These are phyloP conservation scores for Tephrocybe sp. DNA, from an alignment of 768 basidiomycete species.

Conservation along the genomic window DNA sequence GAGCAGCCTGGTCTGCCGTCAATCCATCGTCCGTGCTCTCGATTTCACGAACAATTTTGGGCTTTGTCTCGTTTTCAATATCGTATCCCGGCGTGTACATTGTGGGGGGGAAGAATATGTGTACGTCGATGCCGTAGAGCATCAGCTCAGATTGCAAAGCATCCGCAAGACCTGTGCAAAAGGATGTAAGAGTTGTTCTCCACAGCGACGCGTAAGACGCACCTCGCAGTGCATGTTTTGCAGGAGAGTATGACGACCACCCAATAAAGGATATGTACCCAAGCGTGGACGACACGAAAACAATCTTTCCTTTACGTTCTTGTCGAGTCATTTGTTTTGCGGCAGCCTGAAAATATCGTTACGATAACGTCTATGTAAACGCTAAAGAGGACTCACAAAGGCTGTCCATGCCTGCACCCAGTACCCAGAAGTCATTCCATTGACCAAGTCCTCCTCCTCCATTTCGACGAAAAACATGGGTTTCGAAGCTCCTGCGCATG, in stretches of 20 bases:
- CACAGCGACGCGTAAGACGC: neutral
- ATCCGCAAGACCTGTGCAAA: slow-evolving; percentile 71
- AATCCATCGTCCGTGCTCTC: slow-evolving; percentile 71
- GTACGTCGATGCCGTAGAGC: slow-evolving; percentile 75
- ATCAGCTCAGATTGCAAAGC: slow-evolving; percentile 76
- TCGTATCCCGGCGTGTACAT: slow-evolving; percentile 79
- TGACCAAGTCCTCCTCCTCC: slow-evolving; percentile 52
- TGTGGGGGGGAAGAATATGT: slow-evolving; percentile 81
- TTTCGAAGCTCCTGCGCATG: slow-evolving; percentile 71
- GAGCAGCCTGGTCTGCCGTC: slow-evolving; percentile 64
- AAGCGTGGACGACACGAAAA: slow-evolving; percentile 74
- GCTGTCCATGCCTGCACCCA: slow-evolving; percentile 58
- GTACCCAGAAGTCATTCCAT: slow-evolving; percentile 42
- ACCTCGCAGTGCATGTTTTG: slow-evolving; percentile 88
- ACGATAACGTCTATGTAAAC: neutral
- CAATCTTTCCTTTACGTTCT: slow-evolving; percentile 64
- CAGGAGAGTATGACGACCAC: slow-evolving; percentile 78
- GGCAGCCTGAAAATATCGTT: slow-evolving; percentile 53
- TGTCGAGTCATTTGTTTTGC: slow-evolving; percentile 62
- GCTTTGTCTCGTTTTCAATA: slow-evolving; percentile 76
- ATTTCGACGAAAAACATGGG: slow-evolving; percentile 81
- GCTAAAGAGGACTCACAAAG: slow-evolving; percentile 33
- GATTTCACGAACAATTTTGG: slow-evolving; percentile 69
- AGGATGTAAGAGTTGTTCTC: neutral
- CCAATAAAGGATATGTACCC: slow-evolving; percentile 79